phyloP scores from a whole-genome alignment of 306 rosid genomes.

The Hylodesmum podocarpum region DNA sequence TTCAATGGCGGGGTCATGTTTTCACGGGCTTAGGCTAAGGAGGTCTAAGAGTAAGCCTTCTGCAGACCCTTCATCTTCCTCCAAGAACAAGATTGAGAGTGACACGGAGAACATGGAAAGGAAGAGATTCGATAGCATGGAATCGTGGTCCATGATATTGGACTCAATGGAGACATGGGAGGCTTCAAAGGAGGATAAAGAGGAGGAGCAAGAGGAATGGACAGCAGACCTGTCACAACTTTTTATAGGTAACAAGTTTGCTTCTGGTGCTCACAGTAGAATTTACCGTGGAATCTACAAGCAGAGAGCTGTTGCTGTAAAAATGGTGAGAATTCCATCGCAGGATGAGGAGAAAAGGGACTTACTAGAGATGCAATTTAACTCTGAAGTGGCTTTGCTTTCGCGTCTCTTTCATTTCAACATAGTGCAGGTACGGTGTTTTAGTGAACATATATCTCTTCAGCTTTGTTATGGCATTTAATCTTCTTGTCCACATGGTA shows the following conservation, averaged over 20 bases:
- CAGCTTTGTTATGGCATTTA: background rate
- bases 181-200: conserved; percentile 63
- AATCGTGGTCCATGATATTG: conserved; percentile 90
- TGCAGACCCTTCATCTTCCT: conserved; percentile 45
- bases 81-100: conserved; percentile 38
- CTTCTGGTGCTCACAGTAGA: conserved; percentile 90
- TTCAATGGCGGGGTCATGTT: conserved; percentile 69
- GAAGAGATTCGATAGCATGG: conserved; percentile 80
- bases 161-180: conserved; percentile 90
- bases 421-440: conserved; percentile 71
- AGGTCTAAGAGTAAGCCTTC: conserved; percentile 61
- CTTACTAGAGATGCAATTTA: conserved; percentile 71
- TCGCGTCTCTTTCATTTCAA: conserved; percentile 80
- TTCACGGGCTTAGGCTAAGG: conserved; percentile 51
- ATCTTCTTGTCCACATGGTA: conserved; percentile 9
- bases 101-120: conserved; percentile 68
- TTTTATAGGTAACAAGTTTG: conserved; percentile 81
- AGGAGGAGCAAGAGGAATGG: conserved; percentile 80
- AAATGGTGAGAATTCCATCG: conserved; percentile 82
- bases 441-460: background rate
- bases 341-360: conserved; percentile 59
- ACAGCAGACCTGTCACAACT: conserved; percentile 84
- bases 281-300: conserved; percentile 87
- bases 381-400: conserved; percentile 82
- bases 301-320: conserved; percentile 92